Base-by-base conservation (phyloP, 1,284 basidiomycete genomes). In the Boletellus deceptivus region DNA sequence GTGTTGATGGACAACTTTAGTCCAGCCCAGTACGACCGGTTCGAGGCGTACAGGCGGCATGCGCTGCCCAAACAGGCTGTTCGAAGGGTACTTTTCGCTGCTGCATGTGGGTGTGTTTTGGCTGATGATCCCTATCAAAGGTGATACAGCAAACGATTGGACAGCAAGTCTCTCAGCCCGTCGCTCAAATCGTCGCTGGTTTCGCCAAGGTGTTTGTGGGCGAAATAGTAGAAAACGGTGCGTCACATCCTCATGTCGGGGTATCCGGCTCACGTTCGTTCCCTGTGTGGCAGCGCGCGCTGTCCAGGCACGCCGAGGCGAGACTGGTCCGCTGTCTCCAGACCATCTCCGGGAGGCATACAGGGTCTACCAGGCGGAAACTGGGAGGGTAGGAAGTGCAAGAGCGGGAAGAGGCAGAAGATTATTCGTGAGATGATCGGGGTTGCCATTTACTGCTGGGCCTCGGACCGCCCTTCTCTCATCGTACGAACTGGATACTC, bases 171-270 rank as follows among this genome's bases (percentile, higher is more conserved):
- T 91, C 89, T 4, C 84, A 88, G 57, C 89, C 90, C 14, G 88
- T 95, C 1, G 86, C 91, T 1, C 91, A 93, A 61, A 84, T 94
- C 33, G 86, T 94, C 0, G 89, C 91, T 7, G 93, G 93, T 61
- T 90, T 95, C 50, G 80, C 81, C 17, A 96, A 96, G 65, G 91
- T 95, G 2, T 96, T 96, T 60, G 90, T 96, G 9, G 93, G 93
- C 2, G 92, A 95, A 68, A 90, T 95, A 6, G 82, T 94, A 18
- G 92, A 95, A 67, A 87, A 88, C 73, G 91, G 91, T 89, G 49
- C 46, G 73, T 7, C 13, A 13, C 29, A 4, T 29, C 29, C 29
- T 13, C 10, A 29, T 13, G 1, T 11, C 29, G 29, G 9, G 29
- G 8, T 29, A 10, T 29, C 8, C 29, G 2, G 29, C 11, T 29